These are phyloP conservation scores for Paramecium octaurelia DNA, from an alignment of 73 alveolate genomes.

Conservation along the genomic window DNA sequence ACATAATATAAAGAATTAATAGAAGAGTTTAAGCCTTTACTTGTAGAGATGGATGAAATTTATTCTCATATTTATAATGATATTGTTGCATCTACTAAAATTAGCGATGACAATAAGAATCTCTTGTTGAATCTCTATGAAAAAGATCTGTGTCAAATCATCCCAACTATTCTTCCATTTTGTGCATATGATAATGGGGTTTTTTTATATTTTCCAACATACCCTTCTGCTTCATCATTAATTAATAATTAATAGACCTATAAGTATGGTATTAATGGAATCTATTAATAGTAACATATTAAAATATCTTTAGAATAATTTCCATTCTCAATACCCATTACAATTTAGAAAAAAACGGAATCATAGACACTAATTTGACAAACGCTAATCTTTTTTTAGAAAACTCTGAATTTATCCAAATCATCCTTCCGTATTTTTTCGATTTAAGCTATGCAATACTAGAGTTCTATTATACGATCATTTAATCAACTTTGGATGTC, in stretches of 20 bases:
- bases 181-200: background rate
- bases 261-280: constrained; percentile 14
- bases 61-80: background rate
- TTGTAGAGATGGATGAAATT: background rate
- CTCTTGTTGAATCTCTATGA: background rate
- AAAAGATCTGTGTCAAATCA: background rate
- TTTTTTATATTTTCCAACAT: background rate
- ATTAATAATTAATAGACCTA: background rate
- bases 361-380: background rate
- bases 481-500: background rate
- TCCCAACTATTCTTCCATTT: background rate
- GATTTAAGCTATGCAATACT: background rate
- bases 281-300: background rate
- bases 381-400: background rate
- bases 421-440: background rate
- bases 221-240: background rate
- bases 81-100: background rate
- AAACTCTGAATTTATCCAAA: background rate
- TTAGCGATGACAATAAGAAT: background rate
- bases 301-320: background rate
- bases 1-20: background rate
- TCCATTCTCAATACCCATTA: background rate
- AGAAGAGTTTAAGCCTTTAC: background rate
- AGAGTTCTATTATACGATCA: background rate
- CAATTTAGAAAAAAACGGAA: background rate